Conservation (phyloP, 257 asterid species). For the Voacanga thouarsii region DNA sequence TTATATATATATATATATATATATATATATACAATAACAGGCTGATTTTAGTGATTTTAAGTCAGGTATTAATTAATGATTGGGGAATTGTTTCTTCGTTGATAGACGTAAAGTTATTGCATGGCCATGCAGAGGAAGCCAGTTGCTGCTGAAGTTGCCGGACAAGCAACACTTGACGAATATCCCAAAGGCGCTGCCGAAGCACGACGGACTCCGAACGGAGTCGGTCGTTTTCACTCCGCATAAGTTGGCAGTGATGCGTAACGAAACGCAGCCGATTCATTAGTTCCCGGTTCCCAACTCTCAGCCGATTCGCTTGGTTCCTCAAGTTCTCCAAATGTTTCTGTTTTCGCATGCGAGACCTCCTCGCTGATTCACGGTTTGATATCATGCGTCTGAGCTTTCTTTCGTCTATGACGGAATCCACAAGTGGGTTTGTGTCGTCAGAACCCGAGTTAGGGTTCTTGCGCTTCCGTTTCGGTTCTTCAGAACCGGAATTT, state of each 20-base stretch:
- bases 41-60: conserved; percentile 8
- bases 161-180: conserved; percentile 58
- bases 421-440: conserved; percentile 19
- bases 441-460: conserved; percentile 31
- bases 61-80: conserved; percentile 41
- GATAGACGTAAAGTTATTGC: conserved; percentile 37
- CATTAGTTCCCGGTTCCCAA: conserved; percentile 56
- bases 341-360: conserved; percentile 77
- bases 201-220: conserved; percentile 62
- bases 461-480: conserved; percentile 18
- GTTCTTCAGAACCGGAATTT: conserved; percentile 33
- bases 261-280: conserved; percentile 51
- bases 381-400: conserved; percentile 75
- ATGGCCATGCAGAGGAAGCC: conserved; percentile 54
- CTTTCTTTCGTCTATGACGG: conserved; percentile 56
- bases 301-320: conserved; percentile 57
- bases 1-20: not conserved
- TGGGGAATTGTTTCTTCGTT: conserved; percentile 35
- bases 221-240: conserved; percentile 51
- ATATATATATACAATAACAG: not conserved
- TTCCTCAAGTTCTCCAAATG: conserved; percentile 77
- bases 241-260: conserved; percentile 39
- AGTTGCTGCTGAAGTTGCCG: conserved; percentile 67
- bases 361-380: conserved; percentile 91
- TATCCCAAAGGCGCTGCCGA: conserved; percentile 64